These are phyloP conservation scores for Sechiopsis laciniata DNA, from an alignment of 306 rosid species.

Conservation along the genomic window DNA sequence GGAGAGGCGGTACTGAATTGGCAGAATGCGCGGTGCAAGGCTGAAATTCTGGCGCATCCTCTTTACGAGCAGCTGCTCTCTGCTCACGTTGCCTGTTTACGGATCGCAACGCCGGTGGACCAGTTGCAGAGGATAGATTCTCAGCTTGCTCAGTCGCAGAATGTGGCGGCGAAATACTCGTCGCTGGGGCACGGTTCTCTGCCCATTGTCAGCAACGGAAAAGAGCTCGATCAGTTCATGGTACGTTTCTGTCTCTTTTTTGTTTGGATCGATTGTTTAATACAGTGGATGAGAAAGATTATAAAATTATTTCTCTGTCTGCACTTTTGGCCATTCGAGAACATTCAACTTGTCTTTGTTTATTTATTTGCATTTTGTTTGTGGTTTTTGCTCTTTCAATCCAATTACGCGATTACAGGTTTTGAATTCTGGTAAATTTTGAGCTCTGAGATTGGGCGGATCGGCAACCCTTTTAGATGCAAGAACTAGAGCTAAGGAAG, in stretches of 20 bases:
- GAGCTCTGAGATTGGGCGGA: background rate
- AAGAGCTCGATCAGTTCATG: conserved; percentile 92
- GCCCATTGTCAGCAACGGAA: conserved; percentile 51
- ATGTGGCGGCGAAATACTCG: conserved; percentile 29
- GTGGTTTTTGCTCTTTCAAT: background rate
- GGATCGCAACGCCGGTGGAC: conserved; percentile 93
- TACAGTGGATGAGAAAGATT: conserved; percentile 4
- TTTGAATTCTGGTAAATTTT: background rate
- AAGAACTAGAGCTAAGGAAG: background rate
- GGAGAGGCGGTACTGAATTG: conserved; percentile 51
- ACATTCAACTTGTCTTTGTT: no score
- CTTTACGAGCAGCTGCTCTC: conserved; percentile 80
- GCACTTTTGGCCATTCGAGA: conserved; percentile 4
- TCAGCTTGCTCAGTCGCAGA: conserved; percentile 85
- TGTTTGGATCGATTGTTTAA: background rate
- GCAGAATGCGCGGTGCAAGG: conserved; percentile 73
- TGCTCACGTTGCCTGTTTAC: conserved; percentile 78
- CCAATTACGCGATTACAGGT: background rate
- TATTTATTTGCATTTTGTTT: background rate
- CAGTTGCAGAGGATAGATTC: conserved; percentile 94
- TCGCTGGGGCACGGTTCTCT: conserved; percentile 44
- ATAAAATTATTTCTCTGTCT: conserved; percentile 8
- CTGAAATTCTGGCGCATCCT: conserved; percentile 69
- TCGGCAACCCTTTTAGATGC: background rate
- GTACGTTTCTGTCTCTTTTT: conserved; percentile 34